phyloP scores from a whole-genome alignment of 192 early-diverging fungal genomes.

The Backusella sp. region DNA sequence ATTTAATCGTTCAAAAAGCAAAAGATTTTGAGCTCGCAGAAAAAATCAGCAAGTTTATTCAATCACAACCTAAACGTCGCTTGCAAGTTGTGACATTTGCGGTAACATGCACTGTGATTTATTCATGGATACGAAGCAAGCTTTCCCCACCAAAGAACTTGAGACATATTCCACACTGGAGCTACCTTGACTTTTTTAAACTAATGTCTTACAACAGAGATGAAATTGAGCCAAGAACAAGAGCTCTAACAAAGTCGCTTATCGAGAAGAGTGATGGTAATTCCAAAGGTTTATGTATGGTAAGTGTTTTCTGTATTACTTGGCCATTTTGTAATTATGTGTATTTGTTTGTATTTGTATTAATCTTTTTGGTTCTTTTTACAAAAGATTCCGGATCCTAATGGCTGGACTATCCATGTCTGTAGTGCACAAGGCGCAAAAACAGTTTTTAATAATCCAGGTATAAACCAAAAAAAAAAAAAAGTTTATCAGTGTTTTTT shows the following conservation, averaged over 20 bases:
- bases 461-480: not conserved
- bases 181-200: not conserved
- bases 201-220: not conserved
- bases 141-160: not conserved
- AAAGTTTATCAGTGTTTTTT: not conserved
- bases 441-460: not conserved
- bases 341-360: not conserved
- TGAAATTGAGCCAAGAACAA: not conserved
- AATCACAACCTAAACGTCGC: not conserved
- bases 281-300: not conserved
- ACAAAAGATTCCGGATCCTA: not conserved
- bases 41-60: not conserved
- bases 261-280: not conserved
- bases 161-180: conserved; percentile 4
- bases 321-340: not conserved
- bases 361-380: not conserved
- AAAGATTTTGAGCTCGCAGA: not conserved
- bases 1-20: not conserved
- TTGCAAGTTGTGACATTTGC: not conserved
- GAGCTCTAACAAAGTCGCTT: not conserved
- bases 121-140: not conserved
- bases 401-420: not conserved
- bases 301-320: not conserved
- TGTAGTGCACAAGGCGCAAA: not conserved
- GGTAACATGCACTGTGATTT: not conserved